These are phyloP conservation scores for Crithidia mellificae DNA, from an alignment of 208 protist species.

Conservation along the genomic window DNA sequence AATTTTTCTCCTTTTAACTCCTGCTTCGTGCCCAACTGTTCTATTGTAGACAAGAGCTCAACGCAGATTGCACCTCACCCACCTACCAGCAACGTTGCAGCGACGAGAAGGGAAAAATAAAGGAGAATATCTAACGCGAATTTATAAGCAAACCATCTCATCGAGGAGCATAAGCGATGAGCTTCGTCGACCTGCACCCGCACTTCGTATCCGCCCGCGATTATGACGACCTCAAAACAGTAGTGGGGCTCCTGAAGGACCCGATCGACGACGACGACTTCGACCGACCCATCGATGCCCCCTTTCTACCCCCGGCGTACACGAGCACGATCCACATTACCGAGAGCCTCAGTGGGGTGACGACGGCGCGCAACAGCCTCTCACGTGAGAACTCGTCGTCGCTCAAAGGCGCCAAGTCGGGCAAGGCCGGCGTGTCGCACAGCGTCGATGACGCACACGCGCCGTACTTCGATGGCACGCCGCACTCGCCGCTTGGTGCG, in stretches of 20 bases:
- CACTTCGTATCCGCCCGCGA: constrained; percentile 26
- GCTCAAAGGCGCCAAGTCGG: neutral
- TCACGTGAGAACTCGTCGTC: neutral
- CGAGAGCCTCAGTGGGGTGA: constrained; percentile 9
- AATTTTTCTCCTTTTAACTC: neutral
- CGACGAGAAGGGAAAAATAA: neutral
- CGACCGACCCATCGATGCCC: constrained; percentile 7
- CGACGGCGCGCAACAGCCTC: constrained; percentile 6
- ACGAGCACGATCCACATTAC: constrained; percentile 30
- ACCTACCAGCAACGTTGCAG: no score
- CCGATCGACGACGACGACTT: constrained; percentile 26
- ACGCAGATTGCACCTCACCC: no score
- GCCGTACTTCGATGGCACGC: neutral
- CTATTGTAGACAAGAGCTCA: no score
- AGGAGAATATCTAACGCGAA: no score
- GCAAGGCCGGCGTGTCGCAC: neutral
- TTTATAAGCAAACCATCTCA: no score
- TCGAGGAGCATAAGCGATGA: constrained; percentile 23
- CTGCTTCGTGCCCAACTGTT: no score
- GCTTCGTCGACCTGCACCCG: constrained; percentile 24
- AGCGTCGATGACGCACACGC: neutral
- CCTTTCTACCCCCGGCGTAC: constrained; percentile 20
- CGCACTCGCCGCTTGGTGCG: neutral
- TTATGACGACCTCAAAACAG: constrained; percentile 26
- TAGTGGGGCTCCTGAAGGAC: constrained; percentile 24